A percentile compares a stretch with the other conserved stretches of the same genome.
phyloP scores from a whole-genome alignment of 495 filamentous ascomycete genomes.

The Letharia columbiana region DNA sequence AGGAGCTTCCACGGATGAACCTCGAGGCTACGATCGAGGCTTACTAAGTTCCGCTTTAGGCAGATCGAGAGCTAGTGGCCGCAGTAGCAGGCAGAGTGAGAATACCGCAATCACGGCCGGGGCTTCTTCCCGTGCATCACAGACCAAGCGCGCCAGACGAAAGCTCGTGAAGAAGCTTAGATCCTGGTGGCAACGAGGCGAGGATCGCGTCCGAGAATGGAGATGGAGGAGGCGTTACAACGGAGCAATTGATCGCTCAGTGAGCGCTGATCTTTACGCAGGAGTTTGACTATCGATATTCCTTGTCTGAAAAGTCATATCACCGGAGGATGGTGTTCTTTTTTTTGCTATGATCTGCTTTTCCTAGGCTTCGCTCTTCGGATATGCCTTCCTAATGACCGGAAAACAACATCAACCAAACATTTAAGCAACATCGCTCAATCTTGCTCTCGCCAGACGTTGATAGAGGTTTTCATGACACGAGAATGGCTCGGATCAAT shows the following conservation, averaged over 20 bases:
- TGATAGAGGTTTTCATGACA: background rate
- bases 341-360: background rate
- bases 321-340: background rate
- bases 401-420: background rate
- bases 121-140: conserved; percentile 5
- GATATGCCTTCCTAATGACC: background rate
- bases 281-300: background rate
- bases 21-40: conserved; percentile 18
- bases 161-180: conserved; percentile 20
- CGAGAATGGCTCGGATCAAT: background rate
- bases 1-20: conserved; percentile 18
- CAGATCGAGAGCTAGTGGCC: conserved; percentile 19
- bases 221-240: conserved; percentile 15
- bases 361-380: background rate
- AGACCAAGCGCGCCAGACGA: conserved; percentile 5
- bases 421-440: background rate
- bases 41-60: conserved; percentile 19
- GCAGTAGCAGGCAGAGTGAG: conserved; percentile 21
- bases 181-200: conserved; percentile 23
- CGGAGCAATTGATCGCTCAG: conserved; percentile 7
- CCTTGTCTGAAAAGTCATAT: background rate
- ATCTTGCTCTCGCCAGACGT: background rate
- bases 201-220: conserved; percentile 21
- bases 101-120: conserved; percentile 13
- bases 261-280: conserved; percentile 14